phyloP scores from a whole-genome alignment of 192 early-diverging fungal species.

The Chytriomyces sp. region DNA sequence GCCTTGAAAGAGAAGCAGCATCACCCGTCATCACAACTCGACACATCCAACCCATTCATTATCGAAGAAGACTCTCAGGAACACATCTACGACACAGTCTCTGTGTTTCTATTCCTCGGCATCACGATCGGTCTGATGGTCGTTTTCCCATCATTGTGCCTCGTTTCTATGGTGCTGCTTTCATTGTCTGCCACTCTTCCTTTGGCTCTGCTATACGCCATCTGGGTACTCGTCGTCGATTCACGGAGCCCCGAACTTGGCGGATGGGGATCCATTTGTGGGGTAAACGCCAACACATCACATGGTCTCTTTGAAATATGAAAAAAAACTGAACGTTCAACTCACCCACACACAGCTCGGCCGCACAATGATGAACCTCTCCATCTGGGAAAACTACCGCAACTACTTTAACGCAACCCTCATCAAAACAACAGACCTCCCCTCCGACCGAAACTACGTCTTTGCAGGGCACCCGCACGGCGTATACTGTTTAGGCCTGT shows the following conservation, averaged over 20 bases:
- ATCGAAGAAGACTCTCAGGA: not conserved
- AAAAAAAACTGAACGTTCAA: too few relatives aligned
- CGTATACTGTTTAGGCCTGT: slow-evolving; percentile 35
- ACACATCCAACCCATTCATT: not conserved
- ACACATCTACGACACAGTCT: not conserved
- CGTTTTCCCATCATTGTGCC: not conserved
- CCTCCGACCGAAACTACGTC: slow-evolving; percentile 40
- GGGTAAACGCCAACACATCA: not conserved
- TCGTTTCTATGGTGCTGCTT: slow-evolving; percentile 6
- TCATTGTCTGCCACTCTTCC: not conserved
- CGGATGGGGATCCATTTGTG: slow-evolving; percentile 17
- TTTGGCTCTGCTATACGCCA: not conserved
- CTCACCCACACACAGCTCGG: not conserved
- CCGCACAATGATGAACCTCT: not conserved
- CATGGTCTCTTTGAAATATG: not conserved
- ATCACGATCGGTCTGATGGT: slow-evolving; percentile 1
- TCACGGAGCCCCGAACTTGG: not conserved
- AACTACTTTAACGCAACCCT: slow-evolving; percentile 37
- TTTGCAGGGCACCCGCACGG: slow-evolving; percentile 38
- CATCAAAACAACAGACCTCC: slow-evolving; percentile 34
- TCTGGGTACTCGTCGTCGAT: not conserved
- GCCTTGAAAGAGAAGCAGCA: too few relatives aligned
- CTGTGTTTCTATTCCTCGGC: slow-evolving; percentile 17
- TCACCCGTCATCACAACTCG: not conserved
- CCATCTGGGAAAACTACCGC: slow-evolving; percentile 34